Conservation (phyloP, 129 eudicot species). For the Chrysanthemum seticuspe region DNA sequence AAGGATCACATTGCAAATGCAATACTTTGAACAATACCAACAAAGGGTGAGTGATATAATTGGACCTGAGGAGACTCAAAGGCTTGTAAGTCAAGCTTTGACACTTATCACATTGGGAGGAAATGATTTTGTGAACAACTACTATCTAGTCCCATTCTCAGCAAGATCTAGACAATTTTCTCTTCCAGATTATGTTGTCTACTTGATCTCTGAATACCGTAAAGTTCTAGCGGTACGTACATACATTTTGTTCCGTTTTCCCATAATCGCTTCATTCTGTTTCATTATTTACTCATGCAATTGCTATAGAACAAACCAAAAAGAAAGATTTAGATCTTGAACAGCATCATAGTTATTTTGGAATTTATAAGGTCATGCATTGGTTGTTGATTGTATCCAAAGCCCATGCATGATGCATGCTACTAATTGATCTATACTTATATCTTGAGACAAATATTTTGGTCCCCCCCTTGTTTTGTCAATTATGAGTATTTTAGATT, state of each 20-base stretch:
- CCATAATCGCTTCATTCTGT: background rate
- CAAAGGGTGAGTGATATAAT: constrained; percentile 44
- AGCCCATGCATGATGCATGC: background rate
- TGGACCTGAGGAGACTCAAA: constrained; percentile 46
- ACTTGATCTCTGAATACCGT: constrained; percentile 63
- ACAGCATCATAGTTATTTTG: too few relatives aligned
- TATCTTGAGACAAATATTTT: constrained; percentile 18
- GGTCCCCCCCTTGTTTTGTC: constrained; percentile 22
- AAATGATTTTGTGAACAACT: constrained; percentile 82
- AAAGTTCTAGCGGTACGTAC: constrained; percentile 55
- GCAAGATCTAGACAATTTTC: constrained; percentile 52
- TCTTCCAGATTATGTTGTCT: constrained; percentile 49
- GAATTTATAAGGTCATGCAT: background rate
- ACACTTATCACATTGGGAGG: constrained; percentile 75
- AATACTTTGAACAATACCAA: constrained; percentile 59
- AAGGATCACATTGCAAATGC: constrained; percentile 47
- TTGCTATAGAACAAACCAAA: too few relatives aligned
- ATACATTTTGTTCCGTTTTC: background rate
- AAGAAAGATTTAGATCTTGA: too few relatives aligned
- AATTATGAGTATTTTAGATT: constrained; percentile 3
- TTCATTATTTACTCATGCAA: background rate
- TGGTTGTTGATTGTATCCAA: background rate
- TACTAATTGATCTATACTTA: background rate
- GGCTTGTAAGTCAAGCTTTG: constrained; percentile 45
- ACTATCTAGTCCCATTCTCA: constrained; percentile 56